Base-by-base conservation (phyloP, 306 rosid species). In the Prosopis cineraria region DNA sequence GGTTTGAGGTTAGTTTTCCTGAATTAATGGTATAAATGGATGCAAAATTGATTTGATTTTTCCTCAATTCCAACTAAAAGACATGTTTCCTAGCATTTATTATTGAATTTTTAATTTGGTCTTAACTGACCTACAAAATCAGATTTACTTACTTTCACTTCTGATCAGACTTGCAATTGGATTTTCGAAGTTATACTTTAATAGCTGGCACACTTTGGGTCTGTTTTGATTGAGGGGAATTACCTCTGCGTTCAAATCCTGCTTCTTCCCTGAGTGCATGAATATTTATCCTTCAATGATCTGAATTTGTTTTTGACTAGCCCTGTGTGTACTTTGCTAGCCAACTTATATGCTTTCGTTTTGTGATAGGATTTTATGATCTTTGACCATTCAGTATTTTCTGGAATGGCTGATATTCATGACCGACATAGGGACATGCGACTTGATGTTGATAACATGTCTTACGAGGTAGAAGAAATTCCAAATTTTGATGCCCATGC, bases 361-460 rank as follows among this genome's bases (percentile, higher is more conserved):
- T 45, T 83, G 55, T 84, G 41, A 59, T 81, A 96, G 98, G 99
- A 96, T 81, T 93, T 96, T 52, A 96, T 96, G 99, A 82, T 96
- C 80, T 93, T 96, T 25, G 96, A 96, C 60, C 98, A 89, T 72
- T 89, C 98, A 1, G 81, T 96, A 64, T 90, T 93, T 59, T 83
- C 90, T 64, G 98, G 97, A 80, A 82, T 96, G 74, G 97, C 97
- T 76, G 97, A 93, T 86, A 82, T 91, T 41, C 97, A 91, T 20
- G 99, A 96, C 44, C 86, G 91, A 24, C 98, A 96, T 75, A 86
- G 99, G 84, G 99, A 96, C 50, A 96, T 96, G 99, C 89, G 99
- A 68, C 96, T 96, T 2, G 99, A 96, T 79, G 99, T 96, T 5
- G 99, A 96, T 78, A 91, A 91, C 89, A 96, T 96, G 99, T 90